These are phyloP conservation scores for Colletotrichum abscissum DNA, from an alignment of 2,329 filamentous ascomycete genomes.

Conservation along the genomic window DNA sequence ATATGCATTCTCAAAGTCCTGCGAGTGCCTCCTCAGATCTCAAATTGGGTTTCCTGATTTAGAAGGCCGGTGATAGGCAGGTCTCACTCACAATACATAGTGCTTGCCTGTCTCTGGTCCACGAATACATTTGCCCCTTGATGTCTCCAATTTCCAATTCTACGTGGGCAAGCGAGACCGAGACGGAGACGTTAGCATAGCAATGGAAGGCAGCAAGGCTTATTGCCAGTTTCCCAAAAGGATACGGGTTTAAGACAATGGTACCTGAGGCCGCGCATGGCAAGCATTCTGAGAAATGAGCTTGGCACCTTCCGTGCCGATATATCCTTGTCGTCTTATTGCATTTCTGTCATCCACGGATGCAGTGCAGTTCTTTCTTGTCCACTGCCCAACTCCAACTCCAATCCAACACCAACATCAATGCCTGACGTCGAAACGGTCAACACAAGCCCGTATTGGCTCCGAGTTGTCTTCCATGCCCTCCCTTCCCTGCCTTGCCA, in stretches of 20 bases:
- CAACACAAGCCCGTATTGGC: not conserved
- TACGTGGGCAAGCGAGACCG: not conserved
- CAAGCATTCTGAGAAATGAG: not conserved
- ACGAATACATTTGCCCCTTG: not conserved
- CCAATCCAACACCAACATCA: not conserved
- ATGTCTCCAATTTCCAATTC: not conserved
- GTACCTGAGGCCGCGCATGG: constrained; percentile 4
- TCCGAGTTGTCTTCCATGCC: not conserved
- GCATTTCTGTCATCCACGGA: not conserved
- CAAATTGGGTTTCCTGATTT: not conserved
- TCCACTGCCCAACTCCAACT: not conserved
- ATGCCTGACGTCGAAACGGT: not conserved
- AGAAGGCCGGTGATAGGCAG: not conserved
- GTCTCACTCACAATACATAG: not conserved
- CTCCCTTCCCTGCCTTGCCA: not conserved
- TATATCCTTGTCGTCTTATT: constrained; percentile 16
- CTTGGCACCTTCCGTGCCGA: not conserved
- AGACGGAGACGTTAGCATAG: not conserved
- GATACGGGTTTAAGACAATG: not conserved
- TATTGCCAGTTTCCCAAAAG: not conserved
- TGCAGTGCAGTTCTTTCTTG: not conserved
- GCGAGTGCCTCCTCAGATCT: not conserved
- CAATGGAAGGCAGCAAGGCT: not conserved
- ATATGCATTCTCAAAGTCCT: not conserved
- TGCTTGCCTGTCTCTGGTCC: not conserved